Evolutionary conservation across 31 red algal species (phyloP).

Genomic region (Odonthalia washingtoniensis): DNA sequence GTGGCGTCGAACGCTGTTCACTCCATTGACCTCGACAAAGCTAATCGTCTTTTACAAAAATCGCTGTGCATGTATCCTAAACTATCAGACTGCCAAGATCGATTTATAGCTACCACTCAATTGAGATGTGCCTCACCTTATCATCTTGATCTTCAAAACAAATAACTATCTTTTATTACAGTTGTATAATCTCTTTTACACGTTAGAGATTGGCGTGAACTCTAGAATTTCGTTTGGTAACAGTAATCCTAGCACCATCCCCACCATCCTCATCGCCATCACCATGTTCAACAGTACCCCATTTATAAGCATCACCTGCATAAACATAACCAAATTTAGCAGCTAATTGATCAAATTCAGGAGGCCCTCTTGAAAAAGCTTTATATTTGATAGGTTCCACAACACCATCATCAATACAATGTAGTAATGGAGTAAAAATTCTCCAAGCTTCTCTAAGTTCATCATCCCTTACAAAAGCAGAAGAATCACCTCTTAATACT

Average conservation of each 20-base stretch:
- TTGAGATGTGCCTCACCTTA: too few relatives aligned
- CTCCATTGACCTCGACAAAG: neutral
- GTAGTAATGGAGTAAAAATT: slow-evolving; percentile 87
- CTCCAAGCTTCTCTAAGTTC: slow-evolving; percentile 84
- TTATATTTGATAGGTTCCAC: slow-evolving; percentile 76
- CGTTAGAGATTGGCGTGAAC: too few relatives aligned
- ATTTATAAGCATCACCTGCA: slow-evolving; percentile 49
- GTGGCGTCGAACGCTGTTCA: neutral
- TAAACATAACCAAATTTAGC: slow-evolving; percentile 48
- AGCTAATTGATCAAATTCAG: slow-evolving; percentile 64
- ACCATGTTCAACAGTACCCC: slow-evolving; percentile 7
- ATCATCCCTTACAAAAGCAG: slow-evolving; percentile 86
- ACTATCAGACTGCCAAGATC: neutral
- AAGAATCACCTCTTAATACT: slow-evolving; percentile 68
- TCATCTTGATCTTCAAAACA: too few relatives aligned
- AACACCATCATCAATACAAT: slow-evolving; percentile 61
- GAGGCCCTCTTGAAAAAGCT: slow-evolving; percentile 67
- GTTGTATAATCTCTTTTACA: too few relatives aligned
- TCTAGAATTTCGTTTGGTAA: neutral
- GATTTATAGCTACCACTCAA: neutral
- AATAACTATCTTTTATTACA: too few relatives aligned
- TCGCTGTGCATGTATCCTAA: neutral
- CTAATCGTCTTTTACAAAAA: neutral
- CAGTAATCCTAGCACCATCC: neutral
- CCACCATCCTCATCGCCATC: neutral